Conservation (phyloP, 2,329 filamentous ascomycete species). For the Simplicillium sp. region DNA sequence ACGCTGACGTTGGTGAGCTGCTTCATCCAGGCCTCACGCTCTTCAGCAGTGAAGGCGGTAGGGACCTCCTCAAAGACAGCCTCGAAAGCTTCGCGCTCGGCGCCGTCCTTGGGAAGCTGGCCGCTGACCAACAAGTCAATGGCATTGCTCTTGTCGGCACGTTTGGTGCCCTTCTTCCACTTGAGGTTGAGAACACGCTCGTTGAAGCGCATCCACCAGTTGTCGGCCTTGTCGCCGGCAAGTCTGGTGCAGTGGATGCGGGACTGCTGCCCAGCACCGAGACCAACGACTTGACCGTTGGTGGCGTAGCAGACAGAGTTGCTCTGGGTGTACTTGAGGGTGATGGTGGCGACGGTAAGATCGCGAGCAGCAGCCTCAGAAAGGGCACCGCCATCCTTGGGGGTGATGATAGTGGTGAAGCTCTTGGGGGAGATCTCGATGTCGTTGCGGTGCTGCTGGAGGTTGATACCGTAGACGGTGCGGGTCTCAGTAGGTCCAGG, state of each 20-base stretch:
- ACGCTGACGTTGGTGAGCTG: constrained; percentile 77
- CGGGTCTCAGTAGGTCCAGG: constrained; percentile 75
- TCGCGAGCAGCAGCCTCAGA: constrained; percentile 79
- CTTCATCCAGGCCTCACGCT: constrained; percentile 76
- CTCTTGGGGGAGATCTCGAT: constrained; percentile 75
- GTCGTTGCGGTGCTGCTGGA: constrained; percentile 90
- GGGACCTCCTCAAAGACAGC: constrained; percentile 85
- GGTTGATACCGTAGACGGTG: constrained; percentile 80
- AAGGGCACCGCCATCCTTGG: constrained; percentile 65
- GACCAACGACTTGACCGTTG: constrained; percentile 86
- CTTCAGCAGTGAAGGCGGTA: constrained; percentile 67
- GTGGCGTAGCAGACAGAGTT: constrained; percentile 98
- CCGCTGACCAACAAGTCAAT: constrained; percentile 93
- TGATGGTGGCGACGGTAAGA: constrained; percentile 89
- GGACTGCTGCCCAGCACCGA: constrained; percentile 93
- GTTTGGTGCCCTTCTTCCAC: constrained; percentile 97
- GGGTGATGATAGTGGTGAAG: constrained; percentile 71
- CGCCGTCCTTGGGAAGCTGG: constrained; percentile 71
- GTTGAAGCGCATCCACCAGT: constrained; percentile 99
- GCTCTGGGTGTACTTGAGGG: constrained; percentile 96
- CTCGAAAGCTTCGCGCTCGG: constrained; percentile 82
- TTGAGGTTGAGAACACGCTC: constrained; percentile 77
- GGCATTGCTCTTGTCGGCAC: constrained; percentile 94
- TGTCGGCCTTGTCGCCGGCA: constrained; percentile 96
- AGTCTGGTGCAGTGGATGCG: constrained; percentile 97